Base-by-base conservation (phyloP, 1,139 yeast genomes). In the Yarrowia galli region DNA sequence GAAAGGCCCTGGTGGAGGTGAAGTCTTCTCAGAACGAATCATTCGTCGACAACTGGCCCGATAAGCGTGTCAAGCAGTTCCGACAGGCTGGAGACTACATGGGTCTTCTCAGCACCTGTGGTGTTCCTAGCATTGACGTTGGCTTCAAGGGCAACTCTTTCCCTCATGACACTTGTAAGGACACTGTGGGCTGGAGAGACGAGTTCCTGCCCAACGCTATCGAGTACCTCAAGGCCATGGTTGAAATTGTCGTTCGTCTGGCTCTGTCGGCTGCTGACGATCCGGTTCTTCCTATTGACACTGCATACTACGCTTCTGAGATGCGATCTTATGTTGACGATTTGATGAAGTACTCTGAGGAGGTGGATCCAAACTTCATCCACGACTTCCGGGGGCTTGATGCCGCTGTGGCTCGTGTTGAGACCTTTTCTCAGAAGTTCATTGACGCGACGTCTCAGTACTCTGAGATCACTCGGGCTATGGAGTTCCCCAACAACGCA, bases 231-330 rank as follows among this genome's bases (percentile, higher is more conserved):
- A 74, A 79, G 15, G 84, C 85, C 20, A 75, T 92, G 69, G 85
- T 89, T 1, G 85, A 87, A 70, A 75, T 89, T 28, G 75, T 89
- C 1, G 82, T 91, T 1, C 79, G 82, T 54, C 72, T 89, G 8
- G 78, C 84, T 0, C 75, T 92, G 22, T 82, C 84, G 65, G 75
- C 90, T 20, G 84, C 87, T 0, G 97, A 93, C 73, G 85, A 83
- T 51, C 96, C 98, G 1, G 77, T 91, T 51, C 80, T 93, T 18
- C 97, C 97, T 1, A 89, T 84, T 73, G 86, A 89, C 74, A 78
- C 91, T 48, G 76, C 76, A 2, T 80, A 81, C 10, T 83, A 87
- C 70, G 85, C 86, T 2, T 75, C 79, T 1, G 78, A 79, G 18
- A 72, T 92, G 51, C 80, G 79, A 32, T 74, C 76, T 0, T 84